Conservation (phyloP, 257 asterid genomes). For the Solanum gandarillasii region DNA sequence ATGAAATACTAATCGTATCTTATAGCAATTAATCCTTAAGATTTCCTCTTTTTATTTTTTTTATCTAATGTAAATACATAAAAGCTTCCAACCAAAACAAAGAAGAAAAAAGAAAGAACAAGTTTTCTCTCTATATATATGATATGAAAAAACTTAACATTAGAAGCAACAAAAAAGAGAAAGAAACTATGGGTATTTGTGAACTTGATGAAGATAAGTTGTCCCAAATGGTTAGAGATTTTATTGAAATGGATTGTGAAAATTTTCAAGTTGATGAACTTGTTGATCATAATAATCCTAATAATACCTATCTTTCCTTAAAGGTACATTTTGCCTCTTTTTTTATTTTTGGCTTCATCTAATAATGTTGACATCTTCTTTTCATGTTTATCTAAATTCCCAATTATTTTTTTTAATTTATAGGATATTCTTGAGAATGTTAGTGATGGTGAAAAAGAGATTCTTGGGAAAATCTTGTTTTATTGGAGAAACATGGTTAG, state of each 20-base stretch:
- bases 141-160: background rate
- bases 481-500: conserved; percentile 18
- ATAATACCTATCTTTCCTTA: conserved; percentile 20
- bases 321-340: conserved; percentile 7
- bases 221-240: conserved; percentile 24
- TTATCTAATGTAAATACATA: background rate
- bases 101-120: background rate
- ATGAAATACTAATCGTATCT: background rate
- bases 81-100: background rate
- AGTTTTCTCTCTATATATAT: background rate
- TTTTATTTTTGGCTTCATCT: background rate
- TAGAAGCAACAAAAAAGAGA: background rate
- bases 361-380: background rate
- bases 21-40: background rate
- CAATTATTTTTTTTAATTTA: background rate
- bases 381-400: no score
- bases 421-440: conserved; percentile 41
- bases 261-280: conserved; percentile 6
- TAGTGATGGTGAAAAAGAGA: conserved; percentile 36
- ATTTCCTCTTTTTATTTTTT: background rate
- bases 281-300: conserved; percentile 10
- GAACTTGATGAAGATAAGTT: conserved; percentile 11
- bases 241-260: conserved; percentile 7
- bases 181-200: background rate
- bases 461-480: conserved; percentile 26